Base-by-base conservation (phyloP, 768 basidiomycete genomes). In the Pleurotus tuber-regium region DNA sequence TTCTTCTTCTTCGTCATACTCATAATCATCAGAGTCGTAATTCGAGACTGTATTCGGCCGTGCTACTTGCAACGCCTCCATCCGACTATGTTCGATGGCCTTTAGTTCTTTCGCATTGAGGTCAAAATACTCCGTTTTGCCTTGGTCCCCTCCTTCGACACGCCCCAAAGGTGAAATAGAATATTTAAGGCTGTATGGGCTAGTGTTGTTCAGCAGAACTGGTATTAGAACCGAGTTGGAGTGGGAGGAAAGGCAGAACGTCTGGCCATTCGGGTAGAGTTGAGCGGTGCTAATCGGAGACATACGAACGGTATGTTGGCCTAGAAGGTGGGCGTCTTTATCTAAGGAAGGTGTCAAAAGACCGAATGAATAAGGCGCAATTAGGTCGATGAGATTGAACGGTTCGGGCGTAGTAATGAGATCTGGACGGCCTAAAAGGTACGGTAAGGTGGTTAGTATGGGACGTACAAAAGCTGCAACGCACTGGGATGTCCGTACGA, bases 201-300 rank as follows among this genome's bases (percentile, higher is more conserved):
- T 76, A 7, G 95, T 93, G 67, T 96, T 95, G 71, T 98, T 97
- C 65, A 97, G 78, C 39, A 95, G 75, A 28, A 97, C 69, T 1
- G 95, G 95, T 41, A 97, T 71, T 48, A 92, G 78, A 25, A 89
- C 79, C 38, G 72, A 71, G 47, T 76, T 73, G 5, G 70, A 67
- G 8, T 74, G 69, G 16, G 73, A 63, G 1, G 86, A 73, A 16
- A 95, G 74, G 60, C 92, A 96, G 64, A 86, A 94, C 2, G 82
- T 83, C 46, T 82, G 74, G 11, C 70, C 75, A 53, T 86, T 75
- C 9, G 91, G 92, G 59, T 96, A 95, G 38, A 98, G 74, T 18
- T 87, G 85, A 3, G 94, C 95, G 2, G 94, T 97, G 64, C 93
- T 92, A 59, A 92, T 92, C 8, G 94, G 94, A 0, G 92, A 91